A percentile compares a stretch with the other conserved stretches of the same genome.
phyloP scores from a whole-genome alignment of 2,329 filamentous ascomycete genomes.

The Pseudocercospora macadamiae region DNA sequence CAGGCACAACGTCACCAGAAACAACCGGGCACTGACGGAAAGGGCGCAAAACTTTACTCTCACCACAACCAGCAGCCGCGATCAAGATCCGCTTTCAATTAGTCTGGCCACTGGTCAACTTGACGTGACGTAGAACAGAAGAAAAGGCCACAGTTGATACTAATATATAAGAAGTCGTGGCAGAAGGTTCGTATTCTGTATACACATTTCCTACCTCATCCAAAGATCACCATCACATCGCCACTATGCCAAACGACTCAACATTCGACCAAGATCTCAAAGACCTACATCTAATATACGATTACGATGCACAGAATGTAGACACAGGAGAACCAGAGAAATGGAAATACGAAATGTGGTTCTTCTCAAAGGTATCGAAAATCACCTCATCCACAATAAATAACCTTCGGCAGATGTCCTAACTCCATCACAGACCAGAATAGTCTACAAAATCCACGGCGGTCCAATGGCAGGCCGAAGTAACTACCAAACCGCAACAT shows the following conservation, averaged over 20 bases:
- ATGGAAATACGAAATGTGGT: conserved; percentile 66
- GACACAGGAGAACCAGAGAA: conserved; percentile 56
- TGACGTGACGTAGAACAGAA: not conserved
- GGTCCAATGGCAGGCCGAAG: conserved; percentile 61
- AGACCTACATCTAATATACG: conserved; percentile 60
- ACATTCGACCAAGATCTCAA: conserved; percentile 56
- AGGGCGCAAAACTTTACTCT: not conserved
- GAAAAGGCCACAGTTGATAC: no score
- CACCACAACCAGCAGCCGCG: not conserved
- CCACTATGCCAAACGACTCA: conserved; percentile 17
- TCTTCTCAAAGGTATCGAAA: conserved; percentile 48
- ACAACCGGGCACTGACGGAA: not conserved
- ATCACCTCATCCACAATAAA: conserved; percentile 18
- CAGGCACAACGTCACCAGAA: not conserved
- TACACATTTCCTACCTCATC: no score
- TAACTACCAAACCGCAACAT: conserved; percentile 59
- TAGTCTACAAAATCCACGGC: conserved; percentile 63
- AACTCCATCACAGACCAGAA: conserved; percentile 42
- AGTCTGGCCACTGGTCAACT: not conserved
- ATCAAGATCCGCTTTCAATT: not conserved
- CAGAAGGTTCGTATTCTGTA: not conserved
- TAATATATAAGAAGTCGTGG: no score
- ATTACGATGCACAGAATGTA: conserved; percentile 54
- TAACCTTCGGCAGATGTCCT: no score
- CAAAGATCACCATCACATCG: not conserved